phyloP scores from a whole-genome alignment of 495 filamentous ascomycete species.

The Penicilliopsis zonata region DNA sequence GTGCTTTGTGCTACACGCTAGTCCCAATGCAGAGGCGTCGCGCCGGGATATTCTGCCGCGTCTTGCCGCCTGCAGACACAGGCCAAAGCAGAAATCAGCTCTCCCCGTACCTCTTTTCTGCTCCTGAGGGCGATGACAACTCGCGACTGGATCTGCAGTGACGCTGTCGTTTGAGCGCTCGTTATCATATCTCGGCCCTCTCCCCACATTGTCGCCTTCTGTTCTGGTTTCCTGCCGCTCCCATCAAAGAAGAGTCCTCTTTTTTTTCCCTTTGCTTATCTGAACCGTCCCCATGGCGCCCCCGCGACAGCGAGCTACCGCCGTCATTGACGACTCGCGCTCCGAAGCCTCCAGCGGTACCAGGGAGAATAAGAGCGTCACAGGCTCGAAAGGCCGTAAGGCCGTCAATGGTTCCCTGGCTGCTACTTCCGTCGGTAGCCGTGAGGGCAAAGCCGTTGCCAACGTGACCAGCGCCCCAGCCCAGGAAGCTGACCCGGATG shows the following conservation, averaged over 20 bases:
- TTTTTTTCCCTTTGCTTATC: conserved; percentile 2
- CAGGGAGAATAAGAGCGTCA: conserved; percentile 29
- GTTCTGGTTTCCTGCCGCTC: background rate
- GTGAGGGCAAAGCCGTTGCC: conserved; percentile 10
- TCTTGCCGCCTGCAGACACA: conserved; percentile 16
- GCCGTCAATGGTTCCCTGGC: conserved; percentile 6
- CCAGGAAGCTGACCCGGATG: conserved; percentile 7
- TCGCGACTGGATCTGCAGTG: background rate
- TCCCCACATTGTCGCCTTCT: background rate
- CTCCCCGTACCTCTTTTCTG: background rate
- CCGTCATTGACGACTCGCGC: conserved; percentile 37
- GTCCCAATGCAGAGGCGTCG: background rate
- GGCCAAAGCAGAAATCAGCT: conserved; percentile 2
- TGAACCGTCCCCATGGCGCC: conserved; percentile 24
- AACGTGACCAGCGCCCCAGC: conserved; percentile 26
- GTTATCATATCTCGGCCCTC: background rate
- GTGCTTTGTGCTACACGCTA: too few species aligned
- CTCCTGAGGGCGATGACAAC: background rate
- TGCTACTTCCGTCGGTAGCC: conserved; percentile 1
- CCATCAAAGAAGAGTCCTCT: too few species aligned
- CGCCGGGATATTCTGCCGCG: conserved; percentile 20
- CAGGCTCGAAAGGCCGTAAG: conserved; percentile 23
- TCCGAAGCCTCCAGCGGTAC: conserved; percentile 42
- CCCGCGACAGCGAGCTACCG: conserved; percentile 32
- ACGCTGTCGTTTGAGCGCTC: background rate